Evolutionary conservation across 108 stramenopile species (phyloP).

Genomic region (Aurantiochytrium sp.): DNA sequence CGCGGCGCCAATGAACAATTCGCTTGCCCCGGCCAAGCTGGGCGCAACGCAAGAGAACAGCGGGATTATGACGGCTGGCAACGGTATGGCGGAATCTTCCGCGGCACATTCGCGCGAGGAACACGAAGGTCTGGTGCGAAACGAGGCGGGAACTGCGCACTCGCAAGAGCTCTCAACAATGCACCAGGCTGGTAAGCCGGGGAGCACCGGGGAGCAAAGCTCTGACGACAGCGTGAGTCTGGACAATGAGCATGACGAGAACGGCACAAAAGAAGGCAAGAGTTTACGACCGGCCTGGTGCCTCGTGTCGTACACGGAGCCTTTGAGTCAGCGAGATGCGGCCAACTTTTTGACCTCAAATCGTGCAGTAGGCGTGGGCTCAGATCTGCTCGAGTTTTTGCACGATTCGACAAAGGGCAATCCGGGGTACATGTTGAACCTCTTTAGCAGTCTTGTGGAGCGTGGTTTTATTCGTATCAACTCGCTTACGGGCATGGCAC

Average conservation of each 20-base stretch:
- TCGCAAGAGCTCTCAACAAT: not conserved
- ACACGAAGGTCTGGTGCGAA: too few species aligned
- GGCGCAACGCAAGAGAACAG: too few species aligned
- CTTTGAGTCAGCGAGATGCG: not conserved
- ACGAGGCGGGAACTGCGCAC: too few species aligned
- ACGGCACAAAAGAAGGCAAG: not conserved
- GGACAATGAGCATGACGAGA: not conserved
- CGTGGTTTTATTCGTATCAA: not conserved
- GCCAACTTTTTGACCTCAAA: not conserved
- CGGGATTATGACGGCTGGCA: too few species aligned
- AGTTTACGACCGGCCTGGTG: not conserved
- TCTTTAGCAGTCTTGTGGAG: not conserved
- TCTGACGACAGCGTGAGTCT: not conserved
- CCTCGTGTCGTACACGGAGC: not conserved
- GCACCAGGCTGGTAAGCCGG: not conserved
- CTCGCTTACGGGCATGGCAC: not conserved
- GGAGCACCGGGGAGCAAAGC: not conserved
- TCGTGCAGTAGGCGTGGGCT: not conserved
- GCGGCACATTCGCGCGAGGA: too few species aligned
- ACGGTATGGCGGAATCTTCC: too few species aligned
- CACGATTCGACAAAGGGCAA: not conserved
- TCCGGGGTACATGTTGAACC: not conserved
- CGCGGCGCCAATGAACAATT: too few species aligned
- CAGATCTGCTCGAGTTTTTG: not conserved
- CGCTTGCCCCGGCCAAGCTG: too few species aligned